Percentiles rank a stretch among this genome's conserved stretches.
These are phyloP conservation scores for Chlamydomonas incerta DNA, from an alignment of 139 green algal genomes.

Conservation along the genomic window DNA sequence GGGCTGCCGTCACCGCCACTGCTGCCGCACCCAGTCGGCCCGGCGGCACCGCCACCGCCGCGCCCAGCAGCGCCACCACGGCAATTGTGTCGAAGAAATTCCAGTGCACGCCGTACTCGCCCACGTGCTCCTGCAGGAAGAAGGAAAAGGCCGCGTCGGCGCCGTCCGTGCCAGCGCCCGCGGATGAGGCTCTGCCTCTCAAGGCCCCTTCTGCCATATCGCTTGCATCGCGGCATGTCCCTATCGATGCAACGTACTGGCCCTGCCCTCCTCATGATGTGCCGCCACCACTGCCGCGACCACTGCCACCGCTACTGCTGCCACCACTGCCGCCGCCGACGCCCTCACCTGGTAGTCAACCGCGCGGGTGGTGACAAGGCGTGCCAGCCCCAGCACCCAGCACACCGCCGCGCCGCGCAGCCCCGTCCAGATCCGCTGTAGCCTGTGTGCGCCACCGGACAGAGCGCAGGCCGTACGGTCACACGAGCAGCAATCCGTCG, in stretches of 20 bases:
- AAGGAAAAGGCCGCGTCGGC: too few relatives aligned
- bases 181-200: too few relatives aligned
- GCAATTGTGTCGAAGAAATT: conserved; percentile 97
- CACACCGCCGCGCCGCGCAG: conserved; percentile 44
- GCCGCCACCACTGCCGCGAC: too few relatives aligned
- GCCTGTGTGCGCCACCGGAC: too few relatives aligned
- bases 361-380: conserved; percentile 57
- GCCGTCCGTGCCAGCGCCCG: too few relatives aligned
- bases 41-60: conserved; percentile 39
- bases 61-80: conserved; percentile 59
- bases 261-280: too few relatives aligned
- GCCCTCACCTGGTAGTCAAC: conserved; percentile 86
- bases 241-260: background rate
- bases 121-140: conserved; percentile 70
- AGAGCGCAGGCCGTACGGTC: too few relatives aligned
- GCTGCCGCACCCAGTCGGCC: conserved; percentile 19
- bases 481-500: too few relatives aligned
- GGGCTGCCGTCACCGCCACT: conserved; percentile 32
- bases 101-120: conserved; percentile 96
- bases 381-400: conserved; percentile 59
- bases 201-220: background rate
- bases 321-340: too few relatives aligned
- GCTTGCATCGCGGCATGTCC: background rate
- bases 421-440: background rate
- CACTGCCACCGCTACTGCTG: too few relatives aligned